Conservation (phyloP, 2,329 filamentous ascomycete species). For the Metarhizium brunneum region DNA sequence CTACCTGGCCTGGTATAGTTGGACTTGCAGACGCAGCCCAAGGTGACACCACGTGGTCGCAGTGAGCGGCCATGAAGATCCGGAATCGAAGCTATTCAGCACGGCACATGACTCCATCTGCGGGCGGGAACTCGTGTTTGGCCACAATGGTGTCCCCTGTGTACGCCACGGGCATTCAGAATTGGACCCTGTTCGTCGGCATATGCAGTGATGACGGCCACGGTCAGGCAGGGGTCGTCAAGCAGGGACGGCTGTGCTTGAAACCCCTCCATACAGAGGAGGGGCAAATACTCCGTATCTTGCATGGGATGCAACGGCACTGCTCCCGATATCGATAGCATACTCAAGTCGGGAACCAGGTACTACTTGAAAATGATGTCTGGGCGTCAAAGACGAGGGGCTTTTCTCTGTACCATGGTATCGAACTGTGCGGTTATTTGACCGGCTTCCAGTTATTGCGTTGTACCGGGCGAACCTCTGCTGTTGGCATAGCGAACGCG, state of each 20-base stretch:
- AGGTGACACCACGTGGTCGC: conserved; percentile 16
- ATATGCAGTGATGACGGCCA: conserved; percentile 10
- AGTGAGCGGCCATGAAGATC: conserved; percentile 1
- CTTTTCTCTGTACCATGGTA: not conserved
- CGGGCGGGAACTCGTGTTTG: conserved; percentile 8
- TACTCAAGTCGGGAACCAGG: not conserved
- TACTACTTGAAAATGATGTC: not conserved
- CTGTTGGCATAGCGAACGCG: too few relatives aligned
- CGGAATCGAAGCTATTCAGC: not conserved
- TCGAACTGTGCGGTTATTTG: too few relatives aligned
- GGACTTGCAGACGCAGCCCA: not conserved
- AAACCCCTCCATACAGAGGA: not conserved
- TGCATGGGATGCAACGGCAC: not conserved
- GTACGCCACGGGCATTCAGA: conserved; percentile 20
- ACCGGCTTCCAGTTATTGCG: too few relatives aligned
- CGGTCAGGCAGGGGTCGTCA: conserved; percentile 12
- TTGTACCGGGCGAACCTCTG: too few relatives aligned
- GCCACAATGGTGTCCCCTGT: conserved; percentile 11
- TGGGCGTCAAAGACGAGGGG: not conserved
- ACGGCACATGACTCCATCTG: conserved; percentile 11
- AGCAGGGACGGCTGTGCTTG: not conserved
- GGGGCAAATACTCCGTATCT: not conserved
- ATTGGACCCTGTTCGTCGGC: conserved; percentile 20
- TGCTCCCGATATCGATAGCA: not conserved
- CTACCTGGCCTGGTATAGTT: not conserved